Conservation (phyloP, 2,329 filamentous ascomycete genomes). For the Botryotinia convoluta region DNA sequence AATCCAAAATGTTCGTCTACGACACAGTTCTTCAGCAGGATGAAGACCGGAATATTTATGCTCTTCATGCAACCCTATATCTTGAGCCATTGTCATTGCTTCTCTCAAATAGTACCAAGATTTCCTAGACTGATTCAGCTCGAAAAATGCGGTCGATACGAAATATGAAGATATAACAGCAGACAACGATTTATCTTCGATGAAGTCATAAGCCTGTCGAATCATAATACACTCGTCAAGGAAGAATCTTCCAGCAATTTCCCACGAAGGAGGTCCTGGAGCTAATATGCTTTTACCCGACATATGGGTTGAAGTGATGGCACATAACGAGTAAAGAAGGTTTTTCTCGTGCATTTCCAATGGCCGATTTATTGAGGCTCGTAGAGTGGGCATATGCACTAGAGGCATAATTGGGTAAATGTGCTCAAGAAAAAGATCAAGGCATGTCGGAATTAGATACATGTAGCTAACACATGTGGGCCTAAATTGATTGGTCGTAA, state of each 20-base stretch:
- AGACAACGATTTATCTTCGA: constrained; percentile 52
- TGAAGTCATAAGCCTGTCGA: constrained; percentile 55
- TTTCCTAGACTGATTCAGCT: constrained; percentile 56
- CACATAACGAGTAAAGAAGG: constrained; percentile 55
- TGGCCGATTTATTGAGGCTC: constrained; percentile 47
- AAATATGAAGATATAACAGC: constrained; percentile 63
- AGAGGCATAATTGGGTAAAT: constrained; percentile 65
- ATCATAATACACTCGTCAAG: constrained; percentile 57
- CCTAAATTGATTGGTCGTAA: constrained; percentile 43
- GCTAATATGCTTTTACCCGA: constrained; percentile 44
- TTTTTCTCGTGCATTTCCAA: constrained; percentile 43
- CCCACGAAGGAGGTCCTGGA: constrained; percentile 44
- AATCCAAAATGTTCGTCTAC: constrained; percentile 59
- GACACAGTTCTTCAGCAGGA: constrained; percentile 51
- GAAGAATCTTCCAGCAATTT: constrained; percentile 53
- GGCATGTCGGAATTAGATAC: constrained; percentile 51
- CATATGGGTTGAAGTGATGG: constrained; percentile 52
- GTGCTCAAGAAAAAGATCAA: constrained; percentile 60
- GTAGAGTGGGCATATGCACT: constrained; percentile 54
- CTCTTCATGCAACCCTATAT: constrained; percentile 59
- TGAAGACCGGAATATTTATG: constrained; percentile 50
- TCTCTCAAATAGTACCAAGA: constrained; percentile 62
- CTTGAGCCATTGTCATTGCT: constrained; percentile 57
- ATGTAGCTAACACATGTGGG: constrained; percentile 48
- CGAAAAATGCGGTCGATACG: constrained; percentile 59